These are phyloP conservation scores for Chytriomyces sp. DNA, from an alignment of 192 early-diverging fungal genomes.

Conservation along the genomic window DNA sequence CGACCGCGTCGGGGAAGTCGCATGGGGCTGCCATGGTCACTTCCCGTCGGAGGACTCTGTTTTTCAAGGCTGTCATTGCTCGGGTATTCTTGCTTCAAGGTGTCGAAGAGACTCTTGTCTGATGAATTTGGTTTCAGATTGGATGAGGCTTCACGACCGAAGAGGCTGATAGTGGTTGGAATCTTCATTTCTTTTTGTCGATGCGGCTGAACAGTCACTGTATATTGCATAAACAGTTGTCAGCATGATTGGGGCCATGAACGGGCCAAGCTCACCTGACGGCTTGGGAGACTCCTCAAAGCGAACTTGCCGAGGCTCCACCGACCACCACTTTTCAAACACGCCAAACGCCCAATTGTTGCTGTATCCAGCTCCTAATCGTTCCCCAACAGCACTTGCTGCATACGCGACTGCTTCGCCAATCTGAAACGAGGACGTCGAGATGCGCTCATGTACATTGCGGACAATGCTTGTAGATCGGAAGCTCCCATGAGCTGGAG, in stretches of 20 bases:
- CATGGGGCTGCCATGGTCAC: too few relatives aligned
- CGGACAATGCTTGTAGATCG: background rate
- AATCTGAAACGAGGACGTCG: background rate
- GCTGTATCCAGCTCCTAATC: background rate
- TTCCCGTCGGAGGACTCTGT: background rate
- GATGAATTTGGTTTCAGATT: too few relatives aligned
- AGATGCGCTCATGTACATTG: background rate
- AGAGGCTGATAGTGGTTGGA: too few relatives aligned
- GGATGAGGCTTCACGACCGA: too few relatives aligned
- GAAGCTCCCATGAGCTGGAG: background rate
- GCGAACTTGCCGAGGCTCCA: background rate
- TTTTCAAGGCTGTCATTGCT: background rate
- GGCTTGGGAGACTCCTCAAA: too few relatives aligned
- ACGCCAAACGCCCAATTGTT: constrained; percentile 24
- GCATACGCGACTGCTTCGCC: background rate
- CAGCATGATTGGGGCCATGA: too few relatives aligned
- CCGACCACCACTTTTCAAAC: constrained; percentile 12
- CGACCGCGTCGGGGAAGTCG: too few relatives aligned
- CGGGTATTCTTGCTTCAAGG: background rate
- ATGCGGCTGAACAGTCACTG: too few relatives aligned
- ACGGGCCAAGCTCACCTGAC: too few relatives aligned
- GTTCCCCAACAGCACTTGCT: background rate
- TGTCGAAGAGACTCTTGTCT: too few relatives aligned
- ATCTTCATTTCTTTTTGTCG: too few relatives aligned
- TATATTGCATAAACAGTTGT: too few relatives aligned